phyloP scores from a whole-genome alignment of 345 rosid genomes.

The Corymbia maculata region DNA sequence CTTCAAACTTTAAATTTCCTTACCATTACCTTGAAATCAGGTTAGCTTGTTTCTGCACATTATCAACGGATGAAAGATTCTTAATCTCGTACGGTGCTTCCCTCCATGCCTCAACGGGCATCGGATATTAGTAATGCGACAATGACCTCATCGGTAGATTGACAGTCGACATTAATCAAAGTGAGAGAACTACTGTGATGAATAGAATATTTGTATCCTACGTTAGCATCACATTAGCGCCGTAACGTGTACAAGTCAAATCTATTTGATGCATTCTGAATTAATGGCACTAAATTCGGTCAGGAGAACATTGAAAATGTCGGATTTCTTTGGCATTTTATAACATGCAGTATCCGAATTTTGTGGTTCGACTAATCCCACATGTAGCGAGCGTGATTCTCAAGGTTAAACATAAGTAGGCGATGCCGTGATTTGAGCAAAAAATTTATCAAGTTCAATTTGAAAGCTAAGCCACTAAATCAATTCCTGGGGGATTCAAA shows the following conservation, averaged over 20 bases:
- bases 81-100: background rate
- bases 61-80: background rate
- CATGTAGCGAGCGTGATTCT: background rate
- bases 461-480: background rate
- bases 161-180: background rate
- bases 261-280: background rate
- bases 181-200: background rate
- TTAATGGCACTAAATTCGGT: background rate
- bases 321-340: background rate
- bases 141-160: background rate
- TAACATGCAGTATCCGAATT: fast-evolving
- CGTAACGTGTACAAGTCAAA: background rate
- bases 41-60: too few relatives aligned
- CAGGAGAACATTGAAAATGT: background rate
- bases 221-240: background rate
- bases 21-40: background rate
- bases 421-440: background rate
- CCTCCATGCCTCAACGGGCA: background rate
- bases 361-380: background rate
- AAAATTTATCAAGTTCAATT: background rate
- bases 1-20: background rate
- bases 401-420: background rate
- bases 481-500: background rate
- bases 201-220: background rate
- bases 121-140: background rate